Base-by-base conservation (phyloP, 129 eudicot genomes). In the Oenanthe sinensis region DNA sequence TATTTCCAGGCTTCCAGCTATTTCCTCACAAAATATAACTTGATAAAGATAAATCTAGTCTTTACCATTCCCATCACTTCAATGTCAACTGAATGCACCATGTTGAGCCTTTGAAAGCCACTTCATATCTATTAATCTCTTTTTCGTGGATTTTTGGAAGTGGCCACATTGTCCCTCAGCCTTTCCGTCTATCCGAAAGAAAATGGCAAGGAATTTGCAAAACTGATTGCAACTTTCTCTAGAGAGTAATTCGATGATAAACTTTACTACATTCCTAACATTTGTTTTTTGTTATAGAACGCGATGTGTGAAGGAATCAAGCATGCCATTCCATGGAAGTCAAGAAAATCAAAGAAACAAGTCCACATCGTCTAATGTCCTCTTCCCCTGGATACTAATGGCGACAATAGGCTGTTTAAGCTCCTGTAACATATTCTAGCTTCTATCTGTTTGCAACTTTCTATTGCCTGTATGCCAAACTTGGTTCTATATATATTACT, bases 251-350 rank as follows among this genome's bases (percentile, higher is more conserved):
- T 67, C 9, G 13, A 67, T 12, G 12, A 28, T 16, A 67, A 14
- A 2, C 11, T 33, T 30, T 26, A 11, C 43, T 73, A 13, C 68
- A 60, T 44, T 43, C 30, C 3, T 43, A 43, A 17, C 33, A 10
- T 26, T 60, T 52, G 12, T 60, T 50, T 68, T 68, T 15, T 79
- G 63, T 5, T 82, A 71, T 85, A 90, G 97, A 85, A 86, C 17
- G 43, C 90, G 1, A 80, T 93, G 22, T 90, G 82, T 48, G 85
- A 85, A 73, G 94, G 94, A 67, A 81, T 93, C 37, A 93, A 86
- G 89, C 91, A 93, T 40, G 97, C 85, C 3, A 87, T 90, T 28
- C 97, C 93, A 45, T 87, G 98, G 96, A 92, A 84, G 86, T 78
- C 79, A 72, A 90, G 83, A 55, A 49, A 79, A 74, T 74, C 77